phyloP scores from a whole-genome alignment of 1,139 yeast genomes.

The Kazachstania sp. region DNA sequence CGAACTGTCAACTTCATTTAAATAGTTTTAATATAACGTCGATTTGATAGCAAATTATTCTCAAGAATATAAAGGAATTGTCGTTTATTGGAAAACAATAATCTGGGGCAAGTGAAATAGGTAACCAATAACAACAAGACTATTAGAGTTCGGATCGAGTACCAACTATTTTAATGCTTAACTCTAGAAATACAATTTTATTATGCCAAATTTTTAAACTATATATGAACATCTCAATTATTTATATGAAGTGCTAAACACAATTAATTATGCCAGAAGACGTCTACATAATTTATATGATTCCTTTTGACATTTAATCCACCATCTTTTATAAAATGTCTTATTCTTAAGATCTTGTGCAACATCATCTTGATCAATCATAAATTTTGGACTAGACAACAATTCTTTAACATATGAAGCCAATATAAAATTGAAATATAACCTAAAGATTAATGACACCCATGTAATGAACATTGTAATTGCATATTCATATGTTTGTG shows the following conservation, averaged over 20 bases:
- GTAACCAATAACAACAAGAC: no score
- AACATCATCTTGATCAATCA: slow-evolving; percentile 31
- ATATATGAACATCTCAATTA: background rate
- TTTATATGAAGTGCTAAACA: background rate
- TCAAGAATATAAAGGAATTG: no score
- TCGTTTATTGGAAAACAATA: no score
- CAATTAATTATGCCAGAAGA: slow-evolving; percentile 7
- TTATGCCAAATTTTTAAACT: no score
- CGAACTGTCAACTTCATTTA: no score
- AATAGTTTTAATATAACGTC: no score
- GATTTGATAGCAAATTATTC: no score
- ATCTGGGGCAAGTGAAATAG: no score
- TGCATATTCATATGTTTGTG: slow-evolving; percentile 62
- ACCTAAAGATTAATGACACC: slow-evolving; percentile 43
- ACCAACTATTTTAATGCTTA: no score
- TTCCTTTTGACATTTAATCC: slow-evolving; percentile 28
- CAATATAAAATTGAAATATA: slow-evolving; percentile 60
- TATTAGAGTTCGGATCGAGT: no score
- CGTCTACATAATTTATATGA: slow-evolving; percentile 25
- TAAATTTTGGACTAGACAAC: slow-evolving; percentile 29
- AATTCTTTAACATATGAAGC: slow-evolving; percentile 46
- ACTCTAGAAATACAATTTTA: no score
- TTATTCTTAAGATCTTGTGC: slow-evolving; percentile 32
- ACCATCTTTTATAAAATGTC: slow-evolving; percentile 22
- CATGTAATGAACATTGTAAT: slow-evolving; percentile 54